Evolutionary conservation across 176 grass and related monocot genomes (phyloP), one percentile per base, ranked within the genome.

Genomic region (Aegilops longissima): DNA sequence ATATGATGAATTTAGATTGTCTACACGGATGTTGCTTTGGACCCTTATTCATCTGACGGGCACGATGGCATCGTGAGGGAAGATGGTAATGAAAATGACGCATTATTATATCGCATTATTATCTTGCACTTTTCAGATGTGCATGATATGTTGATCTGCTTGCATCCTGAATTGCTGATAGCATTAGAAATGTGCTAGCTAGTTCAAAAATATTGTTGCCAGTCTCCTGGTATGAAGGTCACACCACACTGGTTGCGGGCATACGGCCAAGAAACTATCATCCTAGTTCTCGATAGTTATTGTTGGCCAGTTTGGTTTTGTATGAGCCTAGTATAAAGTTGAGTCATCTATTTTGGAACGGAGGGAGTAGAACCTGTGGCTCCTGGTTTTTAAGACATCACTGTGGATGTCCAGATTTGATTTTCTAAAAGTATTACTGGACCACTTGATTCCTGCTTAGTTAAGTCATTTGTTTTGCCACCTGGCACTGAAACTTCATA

Each of bases 11-110:
- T 84, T 70, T 83, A 96, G 97, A 91, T 96, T 76, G 91, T 99
- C 44, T 99, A 94, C 82, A 99, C 97, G 16, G 97, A 99, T 73
- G 94, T 99, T 77, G 94, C 97, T 9, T 87, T 99, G 89, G 97
- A 99, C 79, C 97, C 97, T 72, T 99, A 99, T 87, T 96, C 94
- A 45, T 99, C 97, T 70, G 97, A 99, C 83, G 97, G 97, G 29
- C 97, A 99, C 83, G 97, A 99, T 94, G 94, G 97, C 61, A 99
- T 99, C 49, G 94, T 99, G 75, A 91, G 94, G 71, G 94, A 94
- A 91, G 97, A 96, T 94, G 97, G 97, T 99, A 93, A 90, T 85
- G 25, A 65, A 61, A 47, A 81, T 84, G 11, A 12, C 36, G 36
- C 34, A 35, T 35, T 35, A 34, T 34, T 4, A 34, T 12, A 4